These are phyloP conservation scores for Ceratocystiopsis brevicomis DNA, from an alignment of 2,329 filamentous ascomycete genomes.

Conservation along the genomic window DNA sequence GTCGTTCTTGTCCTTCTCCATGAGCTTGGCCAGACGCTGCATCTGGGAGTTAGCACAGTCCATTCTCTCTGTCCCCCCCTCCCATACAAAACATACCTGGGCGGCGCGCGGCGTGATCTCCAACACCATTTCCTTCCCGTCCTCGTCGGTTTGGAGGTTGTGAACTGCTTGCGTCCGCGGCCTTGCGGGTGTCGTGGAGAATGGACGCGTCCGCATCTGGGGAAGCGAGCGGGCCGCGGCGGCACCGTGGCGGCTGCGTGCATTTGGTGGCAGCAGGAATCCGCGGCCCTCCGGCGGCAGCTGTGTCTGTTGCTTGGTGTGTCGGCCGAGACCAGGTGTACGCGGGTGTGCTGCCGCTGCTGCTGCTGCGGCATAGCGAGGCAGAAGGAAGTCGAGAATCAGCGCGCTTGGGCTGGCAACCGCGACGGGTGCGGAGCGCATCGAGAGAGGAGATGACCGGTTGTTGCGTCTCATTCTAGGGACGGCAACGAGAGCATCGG, in stretches of 20 bases:
- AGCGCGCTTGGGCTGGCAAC: too few species aligned
- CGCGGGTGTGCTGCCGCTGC: not conserved
- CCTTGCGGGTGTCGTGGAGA: conserved; percentile 19
- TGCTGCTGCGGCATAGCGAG: conserved; percentile 5
- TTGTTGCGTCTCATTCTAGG: too few species aligned
- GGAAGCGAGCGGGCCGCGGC: too few species aligned
- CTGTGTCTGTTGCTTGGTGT: not conserved
- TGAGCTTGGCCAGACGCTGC: conserved; percentile 59
- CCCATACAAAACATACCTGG: conserved; percentile 32
- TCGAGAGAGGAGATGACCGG: too few species aligned
- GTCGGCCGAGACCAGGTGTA: too few species aligned
- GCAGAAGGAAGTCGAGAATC: conserved; percentile 24
- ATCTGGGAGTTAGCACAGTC: conserved; percentile 1
- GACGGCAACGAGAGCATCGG: too few species aligned
- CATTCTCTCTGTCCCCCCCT: not conserved
- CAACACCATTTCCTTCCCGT: conserved; percentile 67
- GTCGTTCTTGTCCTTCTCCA: conserved; percentile 52
- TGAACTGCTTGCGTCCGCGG: conserved; percentile 30
- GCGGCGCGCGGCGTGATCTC: conserved; percentile 71
- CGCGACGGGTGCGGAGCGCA: too few species aligned
- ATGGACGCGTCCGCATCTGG: conserved; percentile 8
- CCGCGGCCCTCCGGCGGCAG: not conserved
- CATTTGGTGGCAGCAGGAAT: too few species aligned
- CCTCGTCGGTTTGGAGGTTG: conserved; percentile 65
- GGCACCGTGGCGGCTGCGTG: too few species aligned